Conservation (phyloP, 108 stramenopile genomes). For the Skeletonema tropicum region DNA sequence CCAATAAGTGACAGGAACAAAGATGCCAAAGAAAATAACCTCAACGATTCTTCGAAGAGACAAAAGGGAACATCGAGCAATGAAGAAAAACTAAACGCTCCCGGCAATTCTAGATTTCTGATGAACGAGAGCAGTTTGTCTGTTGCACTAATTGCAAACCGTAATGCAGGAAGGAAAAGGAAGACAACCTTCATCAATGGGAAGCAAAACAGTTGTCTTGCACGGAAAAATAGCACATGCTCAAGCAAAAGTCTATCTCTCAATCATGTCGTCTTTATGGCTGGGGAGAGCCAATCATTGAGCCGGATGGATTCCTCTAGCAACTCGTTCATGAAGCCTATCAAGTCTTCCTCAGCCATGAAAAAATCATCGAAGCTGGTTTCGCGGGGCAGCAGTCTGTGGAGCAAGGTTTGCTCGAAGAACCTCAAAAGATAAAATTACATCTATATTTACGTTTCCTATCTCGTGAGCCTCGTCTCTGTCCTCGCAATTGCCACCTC, state of each 20-base stretch:
- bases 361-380: slow-evolving; percentile 31
- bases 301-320: slow-evolving; percentile 24
- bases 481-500: not conserved
- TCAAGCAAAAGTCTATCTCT: slow-evolving; percentile 69
- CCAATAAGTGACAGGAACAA: slow-evolving; percentile 24
- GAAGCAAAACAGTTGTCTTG: slow-evolving; percentile 32
- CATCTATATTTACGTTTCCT: not conserved
- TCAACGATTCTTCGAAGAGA: not conserved
- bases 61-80: not conserved
- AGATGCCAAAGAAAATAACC: slow-evolving; percentile 6
- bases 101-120: slow-evolving; percentile 19
- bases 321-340: slow-evolving; percentile 15
- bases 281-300: slow-evolving; percentile 42
- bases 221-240: slow-evolving; percentile 31
- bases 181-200: slow-evolving; percentile 67
- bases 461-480: not conserved
- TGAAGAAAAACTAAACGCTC: not conserved
- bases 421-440: slow-evolving; percentile 31
- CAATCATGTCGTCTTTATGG: slow-evolving; percentile 71
- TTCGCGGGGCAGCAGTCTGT: slow-evolving; percentile 54
- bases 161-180: slow-evolving; percentile 42
- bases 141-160: slow-evolving; percentile 64
- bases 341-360: slow-evolving; percentile 18
- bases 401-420: slow-evolving; percentile 55
- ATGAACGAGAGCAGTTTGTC: slow-evolving; percentile 55